Evolutionary conservation across 2,329 filamentous ascomycete genomes (phyloP).

Genomic region (Phyllosticta ampelicida): DNA sequence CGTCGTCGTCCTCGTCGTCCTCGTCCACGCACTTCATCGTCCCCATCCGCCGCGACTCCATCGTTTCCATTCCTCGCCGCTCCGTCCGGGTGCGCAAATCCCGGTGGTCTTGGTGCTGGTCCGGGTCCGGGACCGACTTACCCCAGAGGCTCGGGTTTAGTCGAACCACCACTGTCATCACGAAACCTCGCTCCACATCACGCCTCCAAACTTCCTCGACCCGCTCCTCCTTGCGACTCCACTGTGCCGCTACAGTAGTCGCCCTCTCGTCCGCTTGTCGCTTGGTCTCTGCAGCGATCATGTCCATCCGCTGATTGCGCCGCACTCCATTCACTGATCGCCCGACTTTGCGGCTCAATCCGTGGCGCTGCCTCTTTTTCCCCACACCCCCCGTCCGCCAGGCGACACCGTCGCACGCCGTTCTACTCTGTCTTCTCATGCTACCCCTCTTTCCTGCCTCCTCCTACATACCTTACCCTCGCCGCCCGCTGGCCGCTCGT

Average conservation of each 20-base stretch:
- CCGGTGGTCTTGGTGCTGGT: not conserved
- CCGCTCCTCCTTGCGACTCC: not conserved
- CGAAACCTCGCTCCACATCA: slow-evolving; percentile 8
- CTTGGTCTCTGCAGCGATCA: slow-evolving; percentile 18
- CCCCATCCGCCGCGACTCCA: not conserved
- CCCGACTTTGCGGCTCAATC: slow-evolving; percentile 7
- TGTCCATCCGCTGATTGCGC: slow-evolving; percentile 20
- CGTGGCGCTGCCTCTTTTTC: slow-evolving; percentile 3
- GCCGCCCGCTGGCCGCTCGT: not conserved
- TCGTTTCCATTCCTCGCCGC: not conserved
- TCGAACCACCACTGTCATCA: slow-evolving; percentile 7
- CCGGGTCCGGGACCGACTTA: not conserved
- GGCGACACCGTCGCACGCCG: slow-evolving; percentile 9
- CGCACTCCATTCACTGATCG: slow-evolving; percentile 5
- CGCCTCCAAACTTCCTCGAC: slow-evolving; percentile 1
- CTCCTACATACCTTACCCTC: slow-evolving; percentile 12
- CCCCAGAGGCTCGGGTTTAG: not conserved
- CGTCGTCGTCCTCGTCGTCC: not conserved
- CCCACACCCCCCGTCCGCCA: slow-evolving; percentile 3
- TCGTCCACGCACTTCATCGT: not conserved
- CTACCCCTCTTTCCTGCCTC: slow-evolving; percentile 6
- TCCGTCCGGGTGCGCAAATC: not conserved
- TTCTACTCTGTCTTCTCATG: slow-evolving; percentile 8
- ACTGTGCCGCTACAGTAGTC: slow-evolving; percentile 14
- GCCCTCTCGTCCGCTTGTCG: slow-evolving; percentile 17